Evolutionary conservation across 768 basidiomycete species (phyloP).

Genomic region (Pleurotus sapidus): DNA sequence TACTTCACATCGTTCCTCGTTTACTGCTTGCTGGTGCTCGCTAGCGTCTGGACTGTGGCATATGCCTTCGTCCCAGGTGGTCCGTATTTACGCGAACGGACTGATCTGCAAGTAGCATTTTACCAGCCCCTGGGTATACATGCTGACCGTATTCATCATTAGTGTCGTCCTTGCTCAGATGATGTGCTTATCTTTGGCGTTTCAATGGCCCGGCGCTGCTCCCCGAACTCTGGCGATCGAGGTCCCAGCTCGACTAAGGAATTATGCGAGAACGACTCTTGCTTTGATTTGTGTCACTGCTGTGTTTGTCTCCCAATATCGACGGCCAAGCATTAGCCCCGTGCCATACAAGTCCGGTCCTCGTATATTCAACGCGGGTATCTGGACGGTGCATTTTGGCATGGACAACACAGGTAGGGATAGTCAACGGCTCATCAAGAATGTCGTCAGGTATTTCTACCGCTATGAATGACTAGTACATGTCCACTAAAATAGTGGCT

Average conservation of each 20-base stretch:
- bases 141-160: neutral
- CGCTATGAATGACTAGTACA: neutral
- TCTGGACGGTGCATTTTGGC: constrained; percentile 94
- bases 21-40: constrained; percentile 60
- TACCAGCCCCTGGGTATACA: neutral
- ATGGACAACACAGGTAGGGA: constrained; percentile 71
- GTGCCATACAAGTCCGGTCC: constrained; percentile 60
- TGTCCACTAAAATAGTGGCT: neutral
- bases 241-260: constrained; percentile 17
- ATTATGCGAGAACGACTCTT: constrained; percentile 30
- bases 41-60: constrained; percentile 80
- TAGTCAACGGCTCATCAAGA: constrained; percentile 65
- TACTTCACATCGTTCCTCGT: constrained; percentile 57
- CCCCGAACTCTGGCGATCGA: constrained; percentile 11
- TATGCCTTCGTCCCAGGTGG: constrained; percentile 91
- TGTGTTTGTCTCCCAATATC: constrained; percentile 51
- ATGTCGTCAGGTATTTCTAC: constrained; percentile 35
- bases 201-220: constrained; percentile 31
- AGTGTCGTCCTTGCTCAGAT: constrained; percentile 59
- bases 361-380: constrained; percentile 74
- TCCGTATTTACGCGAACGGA: constrained; percentile 69
- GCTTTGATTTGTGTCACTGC: constrained; percentile 43
- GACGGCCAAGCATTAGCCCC: constrained; percentile 46
- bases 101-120: constrained; percentile 54
- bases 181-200: constrained; percentile 44